Conservation (phyloP, 495 filamentous ascomycete species). For the Penicillium flavigenum region DNA sequence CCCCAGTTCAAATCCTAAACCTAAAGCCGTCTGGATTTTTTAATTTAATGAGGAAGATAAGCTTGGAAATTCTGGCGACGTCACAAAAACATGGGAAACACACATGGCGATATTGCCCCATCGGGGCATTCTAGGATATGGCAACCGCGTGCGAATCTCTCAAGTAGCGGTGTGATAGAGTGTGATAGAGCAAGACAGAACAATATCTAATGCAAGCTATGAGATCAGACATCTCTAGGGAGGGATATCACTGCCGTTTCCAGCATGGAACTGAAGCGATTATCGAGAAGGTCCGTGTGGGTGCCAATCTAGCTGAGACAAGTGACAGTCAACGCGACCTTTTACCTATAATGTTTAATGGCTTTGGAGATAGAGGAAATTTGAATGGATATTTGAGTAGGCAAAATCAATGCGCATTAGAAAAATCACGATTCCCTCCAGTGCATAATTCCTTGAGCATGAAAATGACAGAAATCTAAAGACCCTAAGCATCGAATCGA, state of each 20-base stretch:
- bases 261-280: too few relatives aligned
- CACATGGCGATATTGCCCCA: neutral
- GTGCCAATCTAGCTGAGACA: neutral
- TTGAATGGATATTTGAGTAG: neutral
- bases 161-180: conserved; percentile 6
- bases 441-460: conserved; percentile 1
- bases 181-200: neutral
- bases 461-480: conserved; percentile 6
- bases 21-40: neutral
- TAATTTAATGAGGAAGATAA: neutral
- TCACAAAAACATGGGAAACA: neutral
- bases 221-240: neutral
- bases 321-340: neutral
- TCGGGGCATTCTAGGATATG: neutral
- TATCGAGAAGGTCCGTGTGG: neutral
- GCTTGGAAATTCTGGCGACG: neutral
- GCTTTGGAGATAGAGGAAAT: neutral
- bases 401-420: conserved; percentile 1
- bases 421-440: conserved; percentile 6
- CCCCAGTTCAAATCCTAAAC: neutral
- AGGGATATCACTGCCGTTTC: neutral
- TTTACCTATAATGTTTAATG: neutral
- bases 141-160: too few relatives aligned
- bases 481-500: neutral
- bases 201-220: neutral